phyloP scores from a whole-genome alignment of 2,329 filamentous ascomycete genomes.

The Neocucurbitaria cava region DNA sequence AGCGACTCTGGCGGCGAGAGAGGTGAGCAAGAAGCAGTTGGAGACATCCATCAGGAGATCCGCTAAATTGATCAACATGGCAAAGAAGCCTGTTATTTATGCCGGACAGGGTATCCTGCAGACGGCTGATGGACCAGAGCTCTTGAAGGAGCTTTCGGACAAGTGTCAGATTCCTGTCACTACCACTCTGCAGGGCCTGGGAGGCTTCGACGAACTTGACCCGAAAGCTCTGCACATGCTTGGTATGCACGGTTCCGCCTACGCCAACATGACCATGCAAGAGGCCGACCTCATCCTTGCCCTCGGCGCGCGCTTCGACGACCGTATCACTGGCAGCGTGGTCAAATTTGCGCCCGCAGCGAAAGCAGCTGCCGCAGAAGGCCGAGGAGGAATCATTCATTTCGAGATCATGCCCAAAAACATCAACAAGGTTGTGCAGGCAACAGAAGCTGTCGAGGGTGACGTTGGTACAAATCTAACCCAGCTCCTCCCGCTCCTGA shows the following conservation, averaged over 20 bases:
- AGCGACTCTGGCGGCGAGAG: conserved; percentile 80
- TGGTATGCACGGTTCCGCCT: conserved; percentile 96
- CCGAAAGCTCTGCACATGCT: conserved; percentile 97
- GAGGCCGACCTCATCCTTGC: conserved; percentile 96
- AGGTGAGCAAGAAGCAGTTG: conserved; percentile 75
- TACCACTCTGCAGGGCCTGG: conserved; percentile 92
- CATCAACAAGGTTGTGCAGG: conserved; percentile 99
- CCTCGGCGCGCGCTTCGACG: conserved; percentile 91
- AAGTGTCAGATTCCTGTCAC: conserved; percentile 93
- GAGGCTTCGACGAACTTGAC: conserved; percentile 90
- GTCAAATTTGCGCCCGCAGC: conserved; percentile 89
- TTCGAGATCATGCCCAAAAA: conserved; percentile 99
- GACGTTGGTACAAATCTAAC: conserved; percentile 83
- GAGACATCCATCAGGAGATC: conserved; percentile 76
- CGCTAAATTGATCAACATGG: conserved; percentile 80
- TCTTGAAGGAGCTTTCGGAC: conserved; percentile 86
- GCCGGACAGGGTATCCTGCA: conserved; percentile 89
- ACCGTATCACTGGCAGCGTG: conserved; percentile 85
- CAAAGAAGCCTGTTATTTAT: conserved; percentile 95
- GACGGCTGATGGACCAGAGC: conserved; percentile 76
- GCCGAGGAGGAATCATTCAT: conserved; percentile 92
- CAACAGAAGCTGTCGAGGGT: conserved; percentile 92
- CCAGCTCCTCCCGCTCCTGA: conserved; percentile 74
- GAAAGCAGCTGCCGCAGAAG: conserved; percentile 81
- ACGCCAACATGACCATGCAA: conserved; percentile 98